Base-by-base conservation (phyloP, 345 rosid species). In the Salix viminalis region DNA sequence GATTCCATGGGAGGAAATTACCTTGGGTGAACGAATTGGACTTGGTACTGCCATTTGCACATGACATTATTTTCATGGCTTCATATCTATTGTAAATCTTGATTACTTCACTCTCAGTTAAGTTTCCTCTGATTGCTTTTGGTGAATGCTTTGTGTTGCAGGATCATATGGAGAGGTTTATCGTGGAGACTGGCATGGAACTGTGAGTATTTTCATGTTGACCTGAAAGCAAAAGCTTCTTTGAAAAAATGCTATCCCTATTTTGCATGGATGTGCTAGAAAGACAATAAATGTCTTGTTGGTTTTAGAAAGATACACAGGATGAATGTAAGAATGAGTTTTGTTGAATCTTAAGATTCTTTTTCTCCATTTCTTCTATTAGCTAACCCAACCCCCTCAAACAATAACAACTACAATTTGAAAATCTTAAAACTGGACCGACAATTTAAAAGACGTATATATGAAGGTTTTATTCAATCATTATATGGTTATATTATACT, bases 151-250 rank as follows among this genome's bases (percentile, higher is more conserved):
- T 80, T 83, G 70, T 83, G 69, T 72, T 87, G 80, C 86, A 94
- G 98, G 98, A 80, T 94, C 98, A 64, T 94, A 94, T 69, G 98
- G 98, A 56, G 98, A 94, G 85, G 97, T 94, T 71, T 94, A 94
- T 85, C 94, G 87, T 52, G 98, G 96, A 79, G 96, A 94, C 32
- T 94, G 98, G 98, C 96, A 88, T 86, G 98, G 97, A 87, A 94
- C 98, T 71, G 98, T 94, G 87, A 90, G 98, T 90, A 73, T 67
- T 73, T 76, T 75, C 44, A 19, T 48, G 75, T 72, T 69, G 78
- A 66, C 67, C 62, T 3, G 14, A n/a, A 10, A 23, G 24, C 14
- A 24, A 50, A 60, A 37, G 70, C 52, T 58, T 69, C 21, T 58
- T 56, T 28, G 7, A 36, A 36, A 36, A 36, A 36, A 36, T 36